phyloP scores from a whole-genome alignment of 2,329 filamentous ascomycete genomes.

The Ampelomyces quisqualis region DNA sequence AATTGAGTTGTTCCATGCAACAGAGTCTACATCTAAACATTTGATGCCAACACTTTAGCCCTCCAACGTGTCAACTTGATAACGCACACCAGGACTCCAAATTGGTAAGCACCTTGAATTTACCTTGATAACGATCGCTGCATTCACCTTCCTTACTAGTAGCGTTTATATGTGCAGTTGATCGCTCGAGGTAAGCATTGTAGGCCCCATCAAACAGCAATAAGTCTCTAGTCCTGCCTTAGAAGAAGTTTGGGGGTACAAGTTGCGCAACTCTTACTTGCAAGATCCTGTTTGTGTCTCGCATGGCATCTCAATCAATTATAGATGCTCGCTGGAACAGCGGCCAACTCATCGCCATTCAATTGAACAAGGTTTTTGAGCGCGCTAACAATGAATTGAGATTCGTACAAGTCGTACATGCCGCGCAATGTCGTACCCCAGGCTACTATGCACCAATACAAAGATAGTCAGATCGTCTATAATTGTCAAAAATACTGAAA shows the following conservation, averaged over 20 bases:
- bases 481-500: slow-evolving; percentile 6
- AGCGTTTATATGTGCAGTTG: background rate
- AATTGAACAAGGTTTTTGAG: slow-evolving; percentile 5
- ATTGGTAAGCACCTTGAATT: background rate
- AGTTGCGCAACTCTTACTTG: background rate
- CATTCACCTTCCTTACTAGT: background rate
- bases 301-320: slow-evolving; percentile 1
- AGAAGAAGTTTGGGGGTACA: background rate
- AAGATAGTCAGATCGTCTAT: slow-evolving; percentile 10
- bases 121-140: background rate
- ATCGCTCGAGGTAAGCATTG: background rate
- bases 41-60: slow-evolving; percentile 4
- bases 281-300: slow-evolving; percentile 1
- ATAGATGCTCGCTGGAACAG: slow-evolving; percentile 8
- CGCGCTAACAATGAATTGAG: slow-evolving; percentile 4
- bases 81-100: background rate
- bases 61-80: background rate
- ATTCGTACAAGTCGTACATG: slow-evolving; percentile 11
- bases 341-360: slow-evolving; percentile 1
- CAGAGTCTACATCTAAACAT: slow-evolving; percentile 3
- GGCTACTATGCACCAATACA: slow-evolving; percentile 6
- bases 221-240: background rate
- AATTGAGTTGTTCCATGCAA: slow-evolving; percentile 4
- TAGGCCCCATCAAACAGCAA: background rate
- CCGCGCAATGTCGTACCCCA: slow-evolving; percentile 6